Conservation (phyloP, 108 stramenopile genomes). For the Hondaea fermentalgiana region DNA sequence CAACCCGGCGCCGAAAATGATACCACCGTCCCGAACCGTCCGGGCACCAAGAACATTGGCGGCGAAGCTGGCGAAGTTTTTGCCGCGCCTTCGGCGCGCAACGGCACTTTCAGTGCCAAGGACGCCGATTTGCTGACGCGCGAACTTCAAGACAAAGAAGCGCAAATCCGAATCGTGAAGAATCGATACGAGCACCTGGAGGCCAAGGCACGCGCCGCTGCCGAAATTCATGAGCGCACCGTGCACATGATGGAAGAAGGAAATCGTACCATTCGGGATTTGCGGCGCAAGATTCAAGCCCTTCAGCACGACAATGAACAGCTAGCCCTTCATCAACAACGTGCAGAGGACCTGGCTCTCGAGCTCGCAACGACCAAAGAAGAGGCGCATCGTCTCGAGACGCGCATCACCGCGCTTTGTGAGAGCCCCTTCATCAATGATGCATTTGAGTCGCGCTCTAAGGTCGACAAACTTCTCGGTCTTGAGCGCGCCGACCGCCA, state of each 20-base stretch:
- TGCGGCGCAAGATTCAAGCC: slow-evolving; percentile 13
- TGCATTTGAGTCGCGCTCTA: background rate
- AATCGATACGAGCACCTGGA: slow-evolving; percentile 45
- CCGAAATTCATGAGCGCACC: slow-evolving; percentile 35
- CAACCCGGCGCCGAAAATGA: background rate
- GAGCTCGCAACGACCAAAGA: slow-evolving; percentile 28
- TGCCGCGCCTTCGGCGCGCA: too few relatives aligned
- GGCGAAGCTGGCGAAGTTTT: too few relatives aligned
- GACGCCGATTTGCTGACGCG: background rate
- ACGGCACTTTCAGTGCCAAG: too few relatives aligned
- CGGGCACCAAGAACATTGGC: too few relatives aligned
- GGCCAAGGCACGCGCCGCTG: slow-evolving; percentile 37
- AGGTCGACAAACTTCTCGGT: background rate
- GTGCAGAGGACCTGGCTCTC: slow-evolving; percentile 43
- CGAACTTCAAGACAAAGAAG: slow-evolving; percentile 24
- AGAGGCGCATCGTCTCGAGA: slow-evolving; percentile 40
- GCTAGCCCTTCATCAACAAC: slow-evolving; percentile 21
- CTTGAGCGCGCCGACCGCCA: slow-evolving; percentile 14
- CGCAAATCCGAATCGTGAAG: slow-evolving; percentile 28
- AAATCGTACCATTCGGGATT: slow-evolving; percentile 34
- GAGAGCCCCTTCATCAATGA: slow-evolving; percentile 29
- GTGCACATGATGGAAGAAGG: slow-evolving; percentile 48
- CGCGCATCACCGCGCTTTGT: slow-evolving; percentile 42
- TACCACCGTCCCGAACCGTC: background rate
- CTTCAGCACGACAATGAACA: slow-evolving; percentile 39